Conservation (phyloP, 2,329 filamentous ascomycete species). For the Fusarium sp. region DNA sequence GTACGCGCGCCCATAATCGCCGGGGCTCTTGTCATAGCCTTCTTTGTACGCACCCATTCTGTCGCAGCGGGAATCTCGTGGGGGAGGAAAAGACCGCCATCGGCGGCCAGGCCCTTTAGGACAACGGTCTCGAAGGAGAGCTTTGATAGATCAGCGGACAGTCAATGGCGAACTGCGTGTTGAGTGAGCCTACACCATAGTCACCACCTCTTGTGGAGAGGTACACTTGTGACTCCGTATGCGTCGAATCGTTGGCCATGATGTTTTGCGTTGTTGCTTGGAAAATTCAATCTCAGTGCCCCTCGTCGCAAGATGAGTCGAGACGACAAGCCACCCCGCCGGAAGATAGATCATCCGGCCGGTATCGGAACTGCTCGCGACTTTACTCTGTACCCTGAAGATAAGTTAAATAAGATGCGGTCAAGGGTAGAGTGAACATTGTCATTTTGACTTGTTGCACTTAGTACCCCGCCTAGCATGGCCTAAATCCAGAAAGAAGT, state of each 20-base stretch:
- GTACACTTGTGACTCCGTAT: slow-evolving; percentile 44
- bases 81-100: slow-evolving; percentile 88
- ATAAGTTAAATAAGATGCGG: too few species aligned
- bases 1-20: rapidly evolving
- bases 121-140: slow-evolving; percentile 90
- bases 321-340: slow-evolving; percentile 30
- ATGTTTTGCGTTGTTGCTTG: slow-evolving; percentile 21
- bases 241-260: slow-evolving; percentile 40
- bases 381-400: too few species aligned
- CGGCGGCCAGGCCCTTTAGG: slow-evolving; percentile 83
- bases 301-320: slow-evolving; percentile 31
- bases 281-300: slow-evolving; percentile 34
- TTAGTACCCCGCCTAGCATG: too few species aligned
- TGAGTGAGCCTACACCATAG: slow-evolving; percentile 33
- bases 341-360: slow-evolving; percentile 38
- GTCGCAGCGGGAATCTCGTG: slow-evolving; percentile 75
- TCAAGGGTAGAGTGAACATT: too few species aligned
- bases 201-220: slow-evolving; percentile 46
- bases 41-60: slow-evolving; percentile 64
- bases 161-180: background rate
- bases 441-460: too few species aligned
- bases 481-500: too few species aligned
- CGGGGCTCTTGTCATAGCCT: slow-evolving; percentile 51
- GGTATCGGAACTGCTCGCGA: slow-evolving; percentile 19
- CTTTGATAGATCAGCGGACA: slow-evolving; percentile 54